These are phyloP conservation scores for Penicillium robsamsonii DNA, from an alignment of 495 filamentous ascomycete species.

Conservation along the genomic window DNA sequence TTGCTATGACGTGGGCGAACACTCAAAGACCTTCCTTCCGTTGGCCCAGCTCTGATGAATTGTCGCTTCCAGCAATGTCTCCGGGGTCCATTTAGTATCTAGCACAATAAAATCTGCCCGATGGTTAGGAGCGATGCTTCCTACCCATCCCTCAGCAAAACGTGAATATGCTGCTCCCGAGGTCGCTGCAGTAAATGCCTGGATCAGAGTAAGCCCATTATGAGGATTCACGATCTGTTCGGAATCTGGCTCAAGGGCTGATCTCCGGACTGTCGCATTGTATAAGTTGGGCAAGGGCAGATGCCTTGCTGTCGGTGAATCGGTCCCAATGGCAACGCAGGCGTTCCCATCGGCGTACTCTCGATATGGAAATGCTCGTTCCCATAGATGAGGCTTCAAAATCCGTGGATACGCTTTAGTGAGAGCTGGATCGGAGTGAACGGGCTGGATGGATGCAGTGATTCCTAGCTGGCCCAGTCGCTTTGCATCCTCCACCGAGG, in stretches of 20 bases:
- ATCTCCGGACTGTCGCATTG: constrained; percentile 54
- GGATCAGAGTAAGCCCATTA: constrained; percentile 48
- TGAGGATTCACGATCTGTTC: constrained; percentile 49
- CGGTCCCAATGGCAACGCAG: constrained; percentile 54
- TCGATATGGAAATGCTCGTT: constrained; percentile 57
- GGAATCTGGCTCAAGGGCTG: constrained; percentile 45
- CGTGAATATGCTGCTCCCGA: constrained; percentile 55
- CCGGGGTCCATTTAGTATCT: constrained; percentile 54
- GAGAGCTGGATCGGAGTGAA: constrained; percentile 61
- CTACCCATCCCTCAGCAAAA: constrained; percentile 53
- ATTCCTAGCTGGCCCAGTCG: constrained; percentile 54
- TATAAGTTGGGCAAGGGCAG: constrained; percentile 53
- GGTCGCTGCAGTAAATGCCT: constrained; percentile 52
- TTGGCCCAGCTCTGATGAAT: constrained; percentile 56
- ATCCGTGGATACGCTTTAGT: constrained; percentile 56
- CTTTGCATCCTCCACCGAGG: constrained; percentile 49
- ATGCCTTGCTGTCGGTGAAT: constrained; percentile 56
- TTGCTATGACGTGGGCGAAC: too few relatives aligned
- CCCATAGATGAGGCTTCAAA: constrained; percentile 50
- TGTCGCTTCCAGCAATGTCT: constrained; percentile 48
- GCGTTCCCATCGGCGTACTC: constrained; percentile 56
- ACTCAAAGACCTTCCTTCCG: constrained; percentile 41
- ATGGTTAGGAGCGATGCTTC: constrained; percentile 43
- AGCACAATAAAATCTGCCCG: constrained; percentile 58
- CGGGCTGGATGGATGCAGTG: constrained; percentile 60